phyloP scores from a whole-genome alignment of 495 filamentous ascomycete species.

The Penicillium verhagenii region DNA sequence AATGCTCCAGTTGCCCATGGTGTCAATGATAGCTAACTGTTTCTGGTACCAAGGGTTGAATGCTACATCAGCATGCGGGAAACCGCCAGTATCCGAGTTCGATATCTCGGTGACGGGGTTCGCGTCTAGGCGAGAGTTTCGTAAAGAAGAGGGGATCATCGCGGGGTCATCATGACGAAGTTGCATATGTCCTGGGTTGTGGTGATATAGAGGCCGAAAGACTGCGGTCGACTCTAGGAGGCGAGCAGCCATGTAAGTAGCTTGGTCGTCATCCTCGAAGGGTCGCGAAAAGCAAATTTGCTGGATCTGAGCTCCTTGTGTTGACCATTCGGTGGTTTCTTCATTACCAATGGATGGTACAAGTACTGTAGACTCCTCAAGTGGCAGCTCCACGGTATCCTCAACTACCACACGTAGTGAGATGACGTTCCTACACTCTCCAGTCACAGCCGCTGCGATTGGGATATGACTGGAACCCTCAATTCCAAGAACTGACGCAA shows the following conservation, averaged over 20 bases:
- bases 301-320: conserved; percentile 57
- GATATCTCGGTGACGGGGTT: conserved; percentile 60
- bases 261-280: conserved; percentile 34
- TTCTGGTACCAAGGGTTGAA: conserved; percentile 74
- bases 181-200: conserved; percentile 26
- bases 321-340: conserved; percentile 55
- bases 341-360: conserved; percentile 33
- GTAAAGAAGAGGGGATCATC: conserved; percentile 11
- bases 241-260: conserved; percentile 63
- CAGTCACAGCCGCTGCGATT: conserved; percentile 44
- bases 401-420: conserved; percentile 38
- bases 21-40: conserved; percentile 73
- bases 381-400: conserved; percentile 30
- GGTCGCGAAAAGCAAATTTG: conserved; percentile 64
- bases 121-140: conserved; percentile 56
- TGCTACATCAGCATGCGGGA: conserved; percentile 65
- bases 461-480: conserved; percentile 33
- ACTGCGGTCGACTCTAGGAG: conserved; percentile 55
- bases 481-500: conserved; percentile 33
- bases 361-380: conserved; percentile 19
- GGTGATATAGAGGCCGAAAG: conserved; percentile 55
- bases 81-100: conserved; percentile 52
- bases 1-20: conserved; percentile 69
- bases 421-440: conserved; percentile 41
- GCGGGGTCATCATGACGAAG: conserved; percentile 19